A percentile compares a stretch with the other conserved stretches of the same genome.
Conservation (phyloP, 2,329 filamentous ascomycete species). For the Dactylella cylindrospora region DNA sequence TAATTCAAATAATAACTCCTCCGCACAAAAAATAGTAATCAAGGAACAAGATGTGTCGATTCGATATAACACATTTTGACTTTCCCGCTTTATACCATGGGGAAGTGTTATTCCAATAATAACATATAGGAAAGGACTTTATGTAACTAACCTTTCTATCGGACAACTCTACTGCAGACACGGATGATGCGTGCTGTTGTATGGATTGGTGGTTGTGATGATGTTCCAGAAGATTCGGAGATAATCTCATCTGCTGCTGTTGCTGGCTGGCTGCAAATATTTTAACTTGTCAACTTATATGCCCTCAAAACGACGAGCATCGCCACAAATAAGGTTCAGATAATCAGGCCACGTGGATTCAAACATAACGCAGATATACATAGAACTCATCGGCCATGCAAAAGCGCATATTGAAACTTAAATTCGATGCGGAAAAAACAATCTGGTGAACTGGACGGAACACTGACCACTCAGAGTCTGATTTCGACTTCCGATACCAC, state of each 20-base stretch:
- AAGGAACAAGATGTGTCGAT: too few species aligned
- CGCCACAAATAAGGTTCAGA: too few species aligned
- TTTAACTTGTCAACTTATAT: neutral
- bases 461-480: slow-evolving; percentile 33
- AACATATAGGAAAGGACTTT: neutral
- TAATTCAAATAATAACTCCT: too few species aligned
- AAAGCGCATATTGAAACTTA: neutral
- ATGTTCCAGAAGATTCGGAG: slow-evolving; percentile 41
- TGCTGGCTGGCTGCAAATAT: too few species aligned
- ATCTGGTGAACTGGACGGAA: neutral
- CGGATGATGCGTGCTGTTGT: slow-evolving; percentile 11
- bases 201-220: slow-evolving; percentile 28
- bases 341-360: too few species aligned
- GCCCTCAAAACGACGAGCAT: too few species aligned
- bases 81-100: too few species aligned
- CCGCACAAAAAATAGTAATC: too few species aligned
- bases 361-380: too few species aligned
- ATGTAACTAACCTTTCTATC: slow-evolving; percentile 37
- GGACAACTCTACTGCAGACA: slow-evolving; percentile 16
- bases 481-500: neutral
- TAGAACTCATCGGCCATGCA: too few species aligned
- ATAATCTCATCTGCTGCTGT: slow-evolving; percentile 22
- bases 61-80: too few species aligned
- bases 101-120: neutral
- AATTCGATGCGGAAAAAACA: neutral